These are phyloP conservation scores for Xylariaceae sp. DNA, from an alignment of 2,329 filamentous ascomycete genomes.

Conservation along the genomic window DNA sequence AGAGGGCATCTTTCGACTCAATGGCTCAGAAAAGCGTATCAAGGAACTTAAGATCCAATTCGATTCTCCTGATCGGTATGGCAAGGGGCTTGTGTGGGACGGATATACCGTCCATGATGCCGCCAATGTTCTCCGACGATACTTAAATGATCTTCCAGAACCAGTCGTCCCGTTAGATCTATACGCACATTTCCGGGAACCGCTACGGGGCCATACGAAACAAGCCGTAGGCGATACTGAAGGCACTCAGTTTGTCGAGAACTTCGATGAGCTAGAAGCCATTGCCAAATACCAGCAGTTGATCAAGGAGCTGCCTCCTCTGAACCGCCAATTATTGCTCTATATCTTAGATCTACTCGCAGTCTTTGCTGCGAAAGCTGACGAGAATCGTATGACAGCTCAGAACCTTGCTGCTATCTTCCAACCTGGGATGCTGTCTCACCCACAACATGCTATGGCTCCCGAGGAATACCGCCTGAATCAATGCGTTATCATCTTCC, in stretches of 20 bases:
- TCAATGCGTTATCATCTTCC: slow-evolving; percentile 94
- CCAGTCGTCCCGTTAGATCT: slow-evolving; percentile 94
- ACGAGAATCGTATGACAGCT: slow-evolving; percentile 96
- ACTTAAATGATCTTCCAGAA: slow-evolving; percentile 94
- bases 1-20: slow-evolving; percentile 95
- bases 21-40: slow-evolving; percentile 96
- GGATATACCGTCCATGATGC: slow-evolving; percentile 99
- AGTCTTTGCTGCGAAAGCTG: slow-evolving; percentile 95
- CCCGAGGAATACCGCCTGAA: slow-evolving; percentile 93
- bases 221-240: slow-evolving; percentile 75
- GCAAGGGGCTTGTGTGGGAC: slow-evolving; percentile 95
- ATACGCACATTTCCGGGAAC: slow-evolving; percentile 89
- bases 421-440: slow-evolving; percentile 93
- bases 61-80: slow-evolving; percentile 92
- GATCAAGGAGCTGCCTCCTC: slow-evolving; percentile 88
- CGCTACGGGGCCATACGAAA: slow-evolving; percentile 73
- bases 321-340: slow-evolving; percentile 91
- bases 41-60: slow-evolving; percentile 93
- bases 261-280: slow-evolving; percentile 75
- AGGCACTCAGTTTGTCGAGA: slow-evolving; percentile 72
- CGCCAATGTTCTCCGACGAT: slow-evolving; percentile 92
- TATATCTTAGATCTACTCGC: slow-evolving; percentile 96
- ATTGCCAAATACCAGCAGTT: slow-evolving; percentile 85
- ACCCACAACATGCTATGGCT: slow-evolving; percentile 93
- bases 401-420: slow-evolving; percentile 96